Evolutionary conservation across 495 filamentous ascomycete species (phyloP), one percentile per base, ranked within the genome.

Genomic region (Neurospora sp.): DNA sequence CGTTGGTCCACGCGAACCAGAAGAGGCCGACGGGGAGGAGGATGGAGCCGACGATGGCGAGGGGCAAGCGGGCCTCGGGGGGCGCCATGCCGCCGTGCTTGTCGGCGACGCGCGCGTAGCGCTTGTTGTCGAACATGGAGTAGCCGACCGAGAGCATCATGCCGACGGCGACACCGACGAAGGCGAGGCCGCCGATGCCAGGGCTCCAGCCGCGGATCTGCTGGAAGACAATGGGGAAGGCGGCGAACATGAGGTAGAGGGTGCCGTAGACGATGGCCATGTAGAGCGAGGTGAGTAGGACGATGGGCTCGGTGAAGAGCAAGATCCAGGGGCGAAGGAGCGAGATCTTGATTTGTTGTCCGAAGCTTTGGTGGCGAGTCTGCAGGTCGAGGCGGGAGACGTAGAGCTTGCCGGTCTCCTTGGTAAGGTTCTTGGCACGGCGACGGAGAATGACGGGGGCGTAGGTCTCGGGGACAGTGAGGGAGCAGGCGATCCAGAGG

Each of bases 401-500:
- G 80, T 88, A 87, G 20, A 83, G 80, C 66, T 95, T 90, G 12
- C 92, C 91, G 10, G 91, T 96, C 72, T 89, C 84, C 78, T 88
- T 80, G 62, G 90, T 89, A 39, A 95, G 83, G 73, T 86, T 85
- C 41, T 82, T 84, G 1, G 95, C 95, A 71, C 93, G 92, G 35
- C 84, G 82, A 72, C 91, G 89, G 41, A 97, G 86, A 18, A 97
- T 85, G 23, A 90, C 88, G 12, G 86, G 84, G 1, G 79, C 89
- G 80, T 98, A 98, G 0, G 95, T 97, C 83, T 97, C 95, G 12
- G 94, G 93, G 2, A 96, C 89, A 44, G 91, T 81, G n/a, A 92
- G 77, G 49, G 88, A 77, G 71, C 94, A 88, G 37, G 86, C 78
- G 40, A 87, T 84, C 72, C 93, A 89, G 71, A 93, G 79, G 23